Evolutionary conservation across 2,329 filamentous ascomycete species (phyloP).

Genomic region (Alternaria solani): DNA sequence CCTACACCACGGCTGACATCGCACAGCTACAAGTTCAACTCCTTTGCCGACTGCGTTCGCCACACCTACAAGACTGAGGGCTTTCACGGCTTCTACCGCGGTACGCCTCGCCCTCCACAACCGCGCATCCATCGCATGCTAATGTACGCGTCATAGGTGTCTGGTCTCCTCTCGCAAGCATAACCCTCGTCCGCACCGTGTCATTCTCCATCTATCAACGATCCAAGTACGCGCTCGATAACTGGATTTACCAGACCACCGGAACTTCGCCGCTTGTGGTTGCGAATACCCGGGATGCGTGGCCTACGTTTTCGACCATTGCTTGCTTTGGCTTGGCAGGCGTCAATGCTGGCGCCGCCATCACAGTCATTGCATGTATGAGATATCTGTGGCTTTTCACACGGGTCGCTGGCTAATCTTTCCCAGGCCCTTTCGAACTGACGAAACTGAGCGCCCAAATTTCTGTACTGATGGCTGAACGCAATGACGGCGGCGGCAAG

Average conservation of each 20-base stretch:
- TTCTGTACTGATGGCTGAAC: conserved; percentile 76
- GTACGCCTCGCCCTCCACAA: conserved; percentile 51
- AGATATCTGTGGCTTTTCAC: background rate
- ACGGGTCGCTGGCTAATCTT: conserved; percentile 18
- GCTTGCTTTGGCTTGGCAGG: conserved; percentile 80
- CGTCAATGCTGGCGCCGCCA: conserved; percentile 79
- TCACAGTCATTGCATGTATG: conserved; percentile 78
- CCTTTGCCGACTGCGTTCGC: conserved; percentile 75
- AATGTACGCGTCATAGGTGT: conserved; percentile 62
- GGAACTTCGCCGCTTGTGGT: conserved; percentile 76
- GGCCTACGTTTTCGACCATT: conserved; percentile 76
- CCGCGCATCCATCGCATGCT: conserved; percentile 11
- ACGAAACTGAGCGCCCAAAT: conserved; percentile 90
- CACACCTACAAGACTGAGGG: conserved; percentile 72
- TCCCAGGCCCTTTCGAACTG: conserved; percentile 78
- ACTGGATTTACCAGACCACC: conserved; percentile 70
- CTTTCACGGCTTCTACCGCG: conserved; percentile 60
- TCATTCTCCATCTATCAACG: conserved; percentile 83
- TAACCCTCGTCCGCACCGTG: conserved; percentile 78
- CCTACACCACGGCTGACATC: conserved; percentile 24
- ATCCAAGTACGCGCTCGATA: conserved; percentile 76
- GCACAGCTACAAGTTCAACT: conserved; percentile 72
- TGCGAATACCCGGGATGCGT: conserved; percentile 73
- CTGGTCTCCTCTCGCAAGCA: conserved; percentile 79
- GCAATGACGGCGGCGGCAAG: conserved; percentile 56